Base-by-base conservation (phyloP, 495 filamentous ascomycete genomes). In the Parathielavia appendiculata region DNA sequence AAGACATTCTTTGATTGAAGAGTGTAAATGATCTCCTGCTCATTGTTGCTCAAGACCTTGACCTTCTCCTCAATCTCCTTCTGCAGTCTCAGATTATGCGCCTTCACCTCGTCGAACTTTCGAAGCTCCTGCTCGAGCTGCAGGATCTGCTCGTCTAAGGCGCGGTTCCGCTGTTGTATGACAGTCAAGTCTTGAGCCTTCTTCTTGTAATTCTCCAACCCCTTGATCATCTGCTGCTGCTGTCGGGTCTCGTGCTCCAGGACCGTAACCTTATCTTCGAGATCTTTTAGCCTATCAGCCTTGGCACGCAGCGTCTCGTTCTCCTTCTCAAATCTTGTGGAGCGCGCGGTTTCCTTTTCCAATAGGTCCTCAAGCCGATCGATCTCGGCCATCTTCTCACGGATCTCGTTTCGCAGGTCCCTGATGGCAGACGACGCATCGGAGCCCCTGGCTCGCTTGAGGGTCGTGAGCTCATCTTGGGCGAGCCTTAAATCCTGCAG, bases 221-320 rank as follows among this genome's bases (percentile, higher is more conserved):
- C 83, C 63, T 90, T 95, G 26, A 89, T 86, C 67, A 89, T 90
- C 70, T 88, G 87, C n/a, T 81, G 76, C 9, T 92, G 79, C 58
- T 90, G 83, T 54, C 86, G 86, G 39, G 85, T 83, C 51, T 91
- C 85, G 17, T 81, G 83, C 57, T 85, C 86, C 39, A 92, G 79
- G 57, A 89, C 81, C 48, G 81, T 75, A 36, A 86, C 71, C 62
- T 86, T 79, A 63, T 82, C 79, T 38, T 77, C 66, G 19, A 77
- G 63, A 35, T 73, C 63, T 50, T 75, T 69, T 9, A 81, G 71
- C 40, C 73, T 75, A 38, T 73, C 70, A 26, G 74, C 69, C 40
- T 68, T 74, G 39, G 72, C 66, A 16, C 75, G 72, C 34, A 82
- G 75, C 9, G 74, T 65, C 47, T 70, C 67, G 60, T 72, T 75